Evolutionary conservation across 2,329 filamentous ascomycete genomes (phyloP).

Genomic region (Trichoderma sp.): DNA sequence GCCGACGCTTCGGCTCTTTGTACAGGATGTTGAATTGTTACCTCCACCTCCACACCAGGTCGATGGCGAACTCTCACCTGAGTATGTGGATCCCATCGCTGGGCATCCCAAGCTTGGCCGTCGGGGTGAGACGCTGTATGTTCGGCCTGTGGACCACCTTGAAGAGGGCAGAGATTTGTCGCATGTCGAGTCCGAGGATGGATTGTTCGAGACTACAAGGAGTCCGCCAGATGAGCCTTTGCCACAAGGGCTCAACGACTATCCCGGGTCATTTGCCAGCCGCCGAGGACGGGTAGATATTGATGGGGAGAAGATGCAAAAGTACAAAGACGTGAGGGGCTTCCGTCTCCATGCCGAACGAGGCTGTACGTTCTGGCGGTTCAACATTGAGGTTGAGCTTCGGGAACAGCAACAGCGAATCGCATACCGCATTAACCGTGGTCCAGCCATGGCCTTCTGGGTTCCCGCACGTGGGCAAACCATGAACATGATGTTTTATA

Average conservation of each 20-base stretch:
- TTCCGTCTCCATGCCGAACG: slow-evolving; percentile 81
- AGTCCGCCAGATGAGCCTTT: slow-evolving; percentile 52
- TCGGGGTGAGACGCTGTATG: slow-evolving; percentile 82
- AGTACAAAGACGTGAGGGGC: slow-evolving; percentile 81
- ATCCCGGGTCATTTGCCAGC: slow-evolving; percentile 55
- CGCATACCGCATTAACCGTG: slow-evolving; percentile 92
- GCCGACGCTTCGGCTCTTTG: slow-evolving; percentile 81
- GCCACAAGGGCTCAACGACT: slow-evolving; percentile 47
- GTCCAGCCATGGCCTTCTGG: slow-evolving; percentile 90
- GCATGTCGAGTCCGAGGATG: slow-evolving; percentile 73
- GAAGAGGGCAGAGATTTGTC: slow-evolving; percentile 79
- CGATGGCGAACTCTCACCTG: slow-evolving; percentile 66
- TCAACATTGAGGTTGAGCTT: slow-evolving; percentile 92
- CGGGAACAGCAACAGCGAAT: slow-evolving; percentile 76
- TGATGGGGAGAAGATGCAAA: slow-evolving; percentile 79
- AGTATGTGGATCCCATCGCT: slow-evolving; percentile 87
- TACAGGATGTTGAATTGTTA: slow-evolving; percentile 79
- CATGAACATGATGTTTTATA: slow-evolving; percentile 99
- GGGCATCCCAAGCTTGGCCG: slow-evolving; percentile 84
- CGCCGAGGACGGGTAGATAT: slow-evolving; percentile 54
- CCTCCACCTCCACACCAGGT: slow-evolving; percentile 75
- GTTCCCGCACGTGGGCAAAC: slow-evolving; percentile 79
- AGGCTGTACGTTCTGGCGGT: slow-evolving; percentile 94
- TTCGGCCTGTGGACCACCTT: slow-evolving; percentile 84
- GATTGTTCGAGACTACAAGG: slow-evolving; percentile 73